Conservation (phyloP, 2,329 filamentous ascomycete genomes). For the Mycosphaerella arachidis region DNA sequence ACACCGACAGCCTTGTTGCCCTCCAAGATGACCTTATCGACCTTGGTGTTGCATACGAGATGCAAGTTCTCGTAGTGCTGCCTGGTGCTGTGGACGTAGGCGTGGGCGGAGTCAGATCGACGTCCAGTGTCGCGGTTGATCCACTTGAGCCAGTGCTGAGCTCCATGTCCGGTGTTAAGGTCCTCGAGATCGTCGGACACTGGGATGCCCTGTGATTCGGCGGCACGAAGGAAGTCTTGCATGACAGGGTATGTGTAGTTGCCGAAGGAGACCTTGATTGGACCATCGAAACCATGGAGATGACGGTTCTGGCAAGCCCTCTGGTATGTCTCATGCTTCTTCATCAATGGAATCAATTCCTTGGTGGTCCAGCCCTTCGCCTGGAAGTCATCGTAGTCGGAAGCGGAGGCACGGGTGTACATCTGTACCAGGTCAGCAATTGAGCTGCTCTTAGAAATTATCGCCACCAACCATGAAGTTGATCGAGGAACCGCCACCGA, state of each 20-base stretch:
- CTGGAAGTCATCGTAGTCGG: constrained; percentile 74
- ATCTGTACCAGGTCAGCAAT: constrained; percentile 44
- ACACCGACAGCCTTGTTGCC: constrained; percentile 68
- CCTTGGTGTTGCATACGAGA: constrained; percentile 69
- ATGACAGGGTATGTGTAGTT: constrained; percentile 73
- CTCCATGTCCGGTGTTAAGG: constrained; percentile 61
- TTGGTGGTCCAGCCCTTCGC: constrained; percentile 75
- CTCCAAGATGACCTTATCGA: constrained; percentile 71
- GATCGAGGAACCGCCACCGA: constrained; percentile 62
- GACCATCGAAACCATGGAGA: constrained; percentile 71
- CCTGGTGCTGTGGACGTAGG: constrained; percentile 72
- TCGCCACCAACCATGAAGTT: constrained; percentile 62
- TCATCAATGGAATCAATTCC: constrained; percentile 71
- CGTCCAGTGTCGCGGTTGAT: constrained; percentile 69
- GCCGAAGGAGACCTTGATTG: constrained; percentile 77
- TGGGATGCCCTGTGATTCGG: constrained; percentile 69
- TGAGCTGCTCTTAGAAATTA: background rate
- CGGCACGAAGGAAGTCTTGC: constrained; percentile 63
- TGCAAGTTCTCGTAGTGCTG: constrained; percentile 67
- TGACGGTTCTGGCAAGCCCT: constrained; percentile 51
- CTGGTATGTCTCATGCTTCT: constrained; percentile 76
- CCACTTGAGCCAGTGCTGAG: constrained; percentile 82
- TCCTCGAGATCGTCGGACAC: constrained; percentile 72
- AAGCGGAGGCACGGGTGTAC: constrained; percentile 68
- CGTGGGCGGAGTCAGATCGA: constrained; percentile 71